A percentile compares a stretch with the other conserved stretches of the same genome.
phyloP scores from a whole-genome alignment of 1,139 yeast genomes.

The Taiozyma sp. region DNA sequence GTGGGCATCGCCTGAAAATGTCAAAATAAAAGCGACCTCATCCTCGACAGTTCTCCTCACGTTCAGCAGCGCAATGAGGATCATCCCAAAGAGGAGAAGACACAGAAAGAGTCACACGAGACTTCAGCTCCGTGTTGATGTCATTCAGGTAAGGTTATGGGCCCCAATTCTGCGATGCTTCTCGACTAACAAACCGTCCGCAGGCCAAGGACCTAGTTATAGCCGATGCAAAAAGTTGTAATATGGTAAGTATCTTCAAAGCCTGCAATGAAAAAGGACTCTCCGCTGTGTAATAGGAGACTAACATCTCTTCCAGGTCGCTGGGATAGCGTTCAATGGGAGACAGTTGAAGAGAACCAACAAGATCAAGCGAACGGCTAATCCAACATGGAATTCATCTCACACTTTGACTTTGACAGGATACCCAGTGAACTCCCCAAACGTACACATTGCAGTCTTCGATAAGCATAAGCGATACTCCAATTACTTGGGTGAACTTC shows the following conservation, averaged over 20 bases:
- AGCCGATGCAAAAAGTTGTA: slow-evolving; percentile 10
- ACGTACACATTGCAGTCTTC: slow-evolving; percentile 27
- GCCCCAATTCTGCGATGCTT: not conserved
- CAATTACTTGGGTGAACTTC: slow-evolving; percentile 22
- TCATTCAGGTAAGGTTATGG: slow-evolving; percentile 12
- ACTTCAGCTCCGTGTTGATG: slow-evolving; percentile 13
- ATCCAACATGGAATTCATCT: slow-evolving; percentile 32
- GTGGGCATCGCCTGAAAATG: not conserved
- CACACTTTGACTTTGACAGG: slow-evolving; percentile 23
- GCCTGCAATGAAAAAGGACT: not conserved
- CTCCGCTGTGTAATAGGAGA: not conserved
- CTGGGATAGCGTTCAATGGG: slow-evolving; percentile 19
- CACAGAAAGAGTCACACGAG: slow-evolving; percentile 6
- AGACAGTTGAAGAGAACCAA: slow-evolving; percentile 23
- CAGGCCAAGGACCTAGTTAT: slow-evolving; percentile 17
- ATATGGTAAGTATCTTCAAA: slow-evolving; percentile 7
- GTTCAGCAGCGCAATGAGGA: slow-evolving; percentile 7
- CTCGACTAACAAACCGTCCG: not conserved
- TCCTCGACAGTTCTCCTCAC: not conserved
- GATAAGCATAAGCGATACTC: slow-evolving; percentile 23
- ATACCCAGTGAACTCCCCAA: slow-evolving; percentile 18
- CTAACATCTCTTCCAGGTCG: slow-evolving; percentile 6
- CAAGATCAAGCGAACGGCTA: slow-evolving; percentile 26
- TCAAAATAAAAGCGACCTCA: slow-evolving; percentile 5
- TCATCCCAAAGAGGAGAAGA: slow-evolving; percentile 8